phyloP scores from a whole-genome alignment of 257 asterid genomes.

The Craterostigma plantagineum region DNA sequence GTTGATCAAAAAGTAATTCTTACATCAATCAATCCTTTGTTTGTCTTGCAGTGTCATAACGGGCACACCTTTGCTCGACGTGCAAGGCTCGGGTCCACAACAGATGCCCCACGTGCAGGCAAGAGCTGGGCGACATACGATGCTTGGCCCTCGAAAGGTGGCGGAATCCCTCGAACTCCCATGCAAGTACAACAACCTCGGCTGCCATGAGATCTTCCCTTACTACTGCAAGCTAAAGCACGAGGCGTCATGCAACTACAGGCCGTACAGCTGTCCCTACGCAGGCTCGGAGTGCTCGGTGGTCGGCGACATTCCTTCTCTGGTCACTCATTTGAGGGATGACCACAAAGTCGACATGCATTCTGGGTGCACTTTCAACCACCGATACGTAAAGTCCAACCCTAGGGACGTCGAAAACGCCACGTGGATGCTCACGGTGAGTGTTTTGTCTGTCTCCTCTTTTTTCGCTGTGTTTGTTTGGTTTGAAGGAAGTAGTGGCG shows the following conservation, averaged over 20 bases:
- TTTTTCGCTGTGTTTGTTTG: background rate
- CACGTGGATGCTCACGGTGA: constrained; percentile 47
- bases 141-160: constrained; percentile 41
- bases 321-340: constrained; percentile 31
- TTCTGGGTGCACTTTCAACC: constrained; percentile 43
- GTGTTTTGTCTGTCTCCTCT: constrained; percentile 6
- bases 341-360: constrained; percentile 54
- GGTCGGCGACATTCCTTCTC: constrained; percentile 25
- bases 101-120: constrained; percentile 46
- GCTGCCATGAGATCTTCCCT: constrained; percentile 34
- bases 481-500: too few species aligned
- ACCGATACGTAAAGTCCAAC: constrained; percentile 43
- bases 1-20: background rate
- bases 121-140: constrained; percentile 43
- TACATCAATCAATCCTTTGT: background rate
- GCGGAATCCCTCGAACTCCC: constrained; percentile 42
- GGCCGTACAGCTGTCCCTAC: constrained; percentile 45
- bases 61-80: constrained; percentile 43
- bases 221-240: constrained; percentile 39
- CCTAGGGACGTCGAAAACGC: constrained; percentile 44
- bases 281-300: constrained; percentile 42
- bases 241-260: constrained; percentile 26
- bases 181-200: constrained; percentile 27
- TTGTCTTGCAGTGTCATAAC: constrained; percentile 36
- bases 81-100: constrained; percentile 37